Base-by-base conservation (phyloP, 2,329 filamentous ascomycete species). In the Fusarium anthophilum region DNA sequence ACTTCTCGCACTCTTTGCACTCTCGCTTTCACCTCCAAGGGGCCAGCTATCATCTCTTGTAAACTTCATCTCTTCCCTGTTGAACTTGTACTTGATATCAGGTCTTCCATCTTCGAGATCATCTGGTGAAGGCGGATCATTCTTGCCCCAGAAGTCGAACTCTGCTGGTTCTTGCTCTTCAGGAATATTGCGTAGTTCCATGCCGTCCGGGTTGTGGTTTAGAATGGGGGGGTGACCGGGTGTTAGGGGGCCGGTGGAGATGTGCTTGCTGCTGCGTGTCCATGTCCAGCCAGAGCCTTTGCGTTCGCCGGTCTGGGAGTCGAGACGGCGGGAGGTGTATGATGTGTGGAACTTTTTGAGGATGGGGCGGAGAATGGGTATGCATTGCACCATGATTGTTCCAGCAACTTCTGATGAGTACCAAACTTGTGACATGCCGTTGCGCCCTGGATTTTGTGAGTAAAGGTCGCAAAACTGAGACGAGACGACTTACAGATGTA, bases 341-440 rank as follows among this genome's bases (percentile, higher is more conserved):
- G 77, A 76, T 22, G 71, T 76, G 63, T 77, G 76, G 4, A 79
- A 71, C 39, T 76, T 76, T 51, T 72, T 70, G 11, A 88, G 70
- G 26, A 88, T 82, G 0, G 86, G 85, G 15, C 87, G 83, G 13
- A 88, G 75, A 22, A 89, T 84, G 5, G 87, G 87, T 6, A 89
- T 85, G 67, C 86, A 88, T 72, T 88, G 87, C 8, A 88, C 87
- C 48, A 89, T 87, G 71, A 89, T 87, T 32, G 87, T 88, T 60
- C 87, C 86, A 14, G 85, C 83, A 60, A 88, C 81, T 77, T 89
- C 87, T 22, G 86, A 86, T 0, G 85, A 87, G 77, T 87, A 84
- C 77, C 77, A 79, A 38, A 79, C 26, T 54, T 79, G 77, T 2
- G 77, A 79, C 63, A 79, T 57, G 17, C 74, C 77, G 18, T 79